A percentile compares a stretch with the other conserved stretches of the same genome.
Evolutionary conservation across 2,329 filamentous ascomycete genomes (phyloP).

Genomic region (Penicillium nordicum): DNA sequence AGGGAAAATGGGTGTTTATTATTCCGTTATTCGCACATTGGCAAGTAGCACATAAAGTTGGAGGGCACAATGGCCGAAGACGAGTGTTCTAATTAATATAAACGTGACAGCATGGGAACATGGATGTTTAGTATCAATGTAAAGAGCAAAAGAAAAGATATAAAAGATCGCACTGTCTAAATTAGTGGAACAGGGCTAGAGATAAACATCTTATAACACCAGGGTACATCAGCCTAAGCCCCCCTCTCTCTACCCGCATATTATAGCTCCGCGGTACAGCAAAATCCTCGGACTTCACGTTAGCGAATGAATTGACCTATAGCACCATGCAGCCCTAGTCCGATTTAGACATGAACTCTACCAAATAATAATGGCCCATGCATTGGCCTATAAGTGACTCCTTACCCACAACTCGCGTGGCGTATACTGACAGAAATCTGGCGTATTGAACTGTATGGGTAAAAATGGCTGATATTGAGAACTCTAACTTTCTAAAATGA

Average conservation of each 20-base stretch:
- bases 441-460: no score
- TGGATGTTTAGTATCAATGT: neutral
- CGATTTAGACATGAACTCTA: conserved; percentile 13
- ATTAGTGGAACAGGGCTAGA: neutral
- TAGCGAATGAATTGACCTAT: conserved; percentile 7
- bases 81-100: neutral
- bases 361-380: neutral
- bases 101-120: neutral
- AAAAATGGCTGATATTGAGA: no score
- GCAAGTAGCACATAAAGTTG: neutral
- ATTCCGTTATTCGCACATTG: neutral
- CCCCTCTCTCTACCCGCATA: neutral
- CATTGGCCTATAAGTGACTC: neutral
- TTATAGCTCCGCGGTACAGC: neutral
- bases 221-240: neutral
- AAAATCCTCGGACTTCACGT: neutral
- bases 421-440: no score
- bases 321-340: conserved; percentile 1
- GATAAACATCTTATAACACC: conserved; percentile 5
- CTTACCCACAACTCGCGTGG: conserved; percentile 10
- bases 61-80: neutral
- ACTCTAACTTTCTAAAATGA: no score
- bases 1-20: neutral
- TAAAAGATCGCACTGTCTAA: neutral
- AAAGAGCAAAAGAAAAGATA: neutral